Conservation (phyloP, 2,329 filamentous ascomycete species). For the Alternaria postmessia region DNA sequence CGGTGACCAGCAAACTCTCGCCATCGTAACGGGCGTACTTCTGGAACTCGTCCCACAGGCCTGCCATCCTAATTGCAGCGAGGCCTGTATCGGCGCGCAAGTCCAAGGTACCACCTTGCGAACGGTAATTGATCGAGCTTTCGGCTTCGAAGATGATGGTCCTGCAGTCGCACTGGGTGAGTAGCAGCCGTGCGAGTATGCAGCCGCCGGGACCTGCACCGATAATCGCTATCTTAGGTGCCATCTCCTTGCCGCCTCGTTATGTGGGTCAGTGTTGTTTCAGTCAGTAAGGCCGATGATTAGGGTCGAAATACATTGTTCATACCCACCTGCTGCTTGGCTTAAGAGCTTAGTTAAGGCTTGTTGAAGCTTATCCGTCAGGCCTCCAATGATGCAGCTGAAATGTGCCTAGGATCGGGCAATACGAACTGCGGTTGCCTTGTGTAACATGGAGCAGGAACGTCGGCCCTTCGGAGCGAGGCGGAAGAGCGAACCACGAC, state of each 20-base stretch:
- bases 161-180: slow-evolving; percentile 52
- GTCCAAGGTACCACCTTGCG: slow-evolving; percentile 60
- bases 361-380: neutral
- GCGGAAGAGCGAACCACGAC: no score
- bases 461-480: neutral
- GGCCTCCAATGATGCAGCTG: neutral
- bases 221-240: slow-evolving; percentile 49
- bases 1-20: slow-evolving; percentile 53
- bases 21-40: slow-evolving; percentile 53
- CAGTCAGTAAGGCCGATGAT: neutral
- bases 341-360: neutral
- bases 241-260: slow-evolving; percentile 1
- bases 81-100: slow-evolving; percentile 62
- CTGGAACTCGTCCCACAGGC: slow-evolving; percentile 59
- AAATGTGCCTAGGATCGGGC: neutral
- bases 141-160: slow-evolving; percentile 59
- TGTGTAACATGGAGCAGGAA: slow-evolving; percentile 1
- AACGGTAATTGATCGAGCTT: slow-evolving; percentile 34
- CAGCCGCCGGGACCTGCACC: slow-evolving; percentile 56
- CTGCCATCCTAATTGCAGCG: slow-evolving; percentile 59
- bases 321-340: neutral
- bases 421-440: neutral
- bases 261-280: neutral
- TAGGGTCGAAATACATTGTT: neutral
- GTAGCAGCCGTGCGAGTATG: slow-evolving; percentile 62